phyloP scores from a whole-genome alignment of 129 eudicot genomes.

The Flaveria linearis region DNA sequence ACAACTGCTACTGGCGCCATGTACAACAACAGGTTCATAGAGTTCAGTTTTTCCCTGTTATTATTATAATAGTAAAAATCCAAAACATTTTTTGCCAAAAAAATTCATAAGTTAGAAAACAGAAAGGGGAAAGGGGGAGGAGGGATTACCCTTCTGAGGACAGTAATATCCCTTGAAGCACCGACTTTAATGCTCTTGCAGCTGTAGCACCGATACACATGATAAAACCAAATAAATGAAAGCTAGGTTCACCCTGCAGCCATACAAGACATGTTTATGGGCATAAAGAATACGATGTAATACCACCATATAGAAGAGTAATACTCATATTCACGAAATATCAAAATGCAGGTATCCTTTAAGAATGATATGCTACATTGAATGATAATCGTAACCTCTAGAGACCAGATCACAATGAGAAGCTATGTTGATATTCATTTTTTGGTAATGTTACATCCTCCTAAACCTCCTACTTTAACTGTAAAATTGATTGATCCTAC shows the following conservation, averaged over 20 bases:
- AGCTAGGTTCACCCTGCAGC: slow-evolving; percentile 41
- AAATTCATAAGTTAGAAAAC: background rate
- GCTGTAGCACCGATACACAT: slow-evolving; percentile 42
- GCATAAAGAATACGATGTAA: background rate
- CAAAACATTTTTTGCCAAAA: background rate
- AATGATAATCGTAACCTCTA: background rate
- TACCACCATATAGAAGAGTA: slow-evolving; percentile 1
- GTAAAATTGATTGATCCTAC: background rate
- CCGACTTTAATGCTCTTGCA: slow-evolving; percentile 36
- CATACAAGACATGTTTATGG: background rate
- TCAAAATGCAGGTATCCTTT: background rate
- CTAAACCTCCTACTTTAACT: background rate
- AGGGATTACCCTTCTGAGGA: slow-evolving; percentile 34
- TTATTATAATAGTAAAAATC: background rate
- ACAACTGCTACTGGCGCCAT: slow-evolving; percentile 8
- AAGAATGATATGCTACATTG: background rate
- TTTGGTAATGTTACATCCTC: background rate
- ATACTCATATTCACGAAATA: background rate
- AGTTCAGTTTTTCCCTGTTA: slow-evolving; percentile 11
- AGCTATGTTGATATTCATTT: background rate
- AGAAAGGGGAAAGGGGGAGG: background rate
- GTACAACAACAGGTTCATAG: slow-evolving; percentile 11
- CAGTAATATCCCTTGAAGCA: slow-evolving; percentile 31
- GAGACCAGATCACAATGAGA: background rate
- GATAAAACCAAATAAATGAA: slow-evolving; percentile 40